phyloP scores from a whole-genome alignment of 768 basidiomycete genomes.

The Phylloporus sp. region DNA sequence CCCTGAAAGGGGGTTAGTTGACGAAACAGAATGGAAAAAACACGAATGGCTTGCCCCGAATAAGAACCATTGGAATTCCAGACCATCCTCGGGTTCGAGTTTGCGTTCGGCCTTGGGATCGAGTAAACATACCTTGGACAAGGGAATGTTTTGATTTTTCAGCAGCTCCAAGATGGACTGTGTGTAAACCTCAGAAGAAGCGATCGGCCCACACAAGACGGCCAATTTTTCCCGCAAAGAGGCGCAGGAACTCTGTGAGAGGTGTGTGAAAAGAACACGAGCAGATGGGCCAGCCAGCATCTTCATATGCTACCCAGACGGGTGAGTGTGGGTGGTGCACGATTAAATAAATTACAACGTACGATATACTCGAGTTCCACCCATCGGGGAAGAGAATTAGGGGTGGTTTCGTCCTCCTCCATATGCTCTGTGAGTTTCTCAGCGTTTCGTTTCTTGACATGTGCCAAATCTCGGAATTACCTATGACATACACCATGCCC shows the following conservation, averaged over 20 bases:
- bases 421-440: conserved; percentile 66
- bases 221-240: conserved; percentile 40
- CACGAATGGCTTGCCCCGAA: conserved; percentile 61
- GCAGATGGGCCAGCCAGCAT: conserved; percentile 61
- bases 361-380: conserved; percentile 90
- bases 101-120: conserved; percentile 78
- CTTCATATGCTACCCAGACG: conserved; percentile 68
- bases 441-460: not conserved
- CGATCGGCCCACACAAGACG: conserved; percentile 7
- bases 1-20: conserved; percentile 37
- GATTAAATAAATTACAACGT: conserved; percentile 17
- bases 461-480: conserved; percentile 27
- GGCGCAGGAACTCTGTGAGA: conserved; percentile 64
- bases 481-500: conserved; percentile 54
- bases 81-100: conserved; percentile 72
- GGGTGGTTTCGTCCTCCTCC: conserved; percentile 84
- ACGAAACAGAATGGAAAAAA: not conserved
- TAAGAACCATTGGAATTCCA: conserved; percentile 83
- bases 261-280: conserved; percentile 77
- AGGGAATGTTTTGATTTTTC: conserved; percentile 24
- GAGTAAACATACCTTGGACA: conserved; percentile 79
- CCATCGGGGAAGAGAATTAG: conserved; percentile 77
- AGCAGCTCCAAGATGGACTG: conserved; percentile 15
- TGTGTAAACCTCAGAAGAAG: conserved; percentile 25
- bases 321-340: not conserved